Evolutionary conservation across 2,329 filamentous ascomycete genomes (phyloP).

Genomic region (Cercospora sojina): DNA sequence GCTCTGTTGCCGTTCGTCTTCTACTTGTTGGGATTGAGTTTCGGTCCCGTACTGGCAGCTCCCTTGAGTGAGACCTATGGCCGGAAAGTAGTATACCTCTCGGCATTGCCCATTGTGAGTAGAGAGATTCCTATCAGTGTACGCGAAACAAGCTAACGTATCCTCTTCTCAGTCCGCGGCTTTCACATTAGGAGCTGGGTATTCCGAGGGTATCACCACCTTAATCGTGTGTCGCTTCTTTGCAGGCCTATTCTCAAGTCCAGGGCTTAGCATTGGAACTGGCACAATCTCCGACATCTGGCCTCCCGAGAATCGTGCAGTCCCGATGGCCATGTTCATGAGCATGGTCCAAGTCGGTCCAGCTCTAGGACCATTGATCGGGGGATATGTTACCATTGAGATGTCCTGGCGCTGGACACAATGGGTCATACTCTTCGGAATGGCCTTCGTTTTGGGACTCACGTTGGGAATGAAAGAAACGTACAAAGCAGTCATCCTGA

Average conservation of each 20-base stretch:
- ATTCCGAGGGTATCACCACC: conserved; percentile 52
- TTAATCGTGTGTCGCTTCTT: conserved; percentile 64
- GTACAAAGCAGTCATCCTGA: conserved; percentile 34
- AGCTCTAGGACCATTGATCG: conserved; percentile 30
- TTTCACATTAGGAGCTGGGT: conserved; percentile 58
- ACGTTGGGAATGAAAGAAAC: conserved; percentile 40
- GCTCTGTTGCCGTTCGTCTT: conserved; percentile 59
- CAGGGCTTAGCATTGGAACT: conserved; percentile 41
- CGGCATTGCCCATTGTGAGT: conserved; percentile 42
- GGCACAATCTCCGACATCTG: conserved; percentile 27
- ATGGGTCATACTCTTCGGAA: conserved; percentile 34
- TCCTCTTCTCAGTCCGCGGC: conserved; percentile 43
- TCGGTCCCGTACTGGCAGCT: conserved; percentile 58
- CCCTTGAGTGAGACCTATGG: conserved; percentile 61
- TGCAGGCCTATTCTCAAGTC: conserved; percentile 69
- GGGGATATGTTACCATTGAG: conserved; percentile 33
- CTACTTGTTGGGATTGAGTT: conserved; percentile 59
- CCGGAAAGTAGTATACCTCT: conserved; percentile 53
- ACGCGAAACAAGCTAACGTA: neutral
- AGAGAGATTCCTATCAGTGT: neutral
- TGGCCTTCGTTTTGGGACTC: conserved; percentile 26
- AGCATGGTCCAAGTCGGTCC: conserved; percentile 13
- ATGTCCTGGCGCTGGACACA: conserved; percentile 39
- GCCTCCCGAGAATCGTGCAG: conserved; percentile 18
- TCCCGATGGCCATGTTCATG: conserved; percentile 21